Evolutionary conservation across 1,284 basidiomycete genomes (phyloP).

Genomic region (Psilocybe mexicana): DNA sequence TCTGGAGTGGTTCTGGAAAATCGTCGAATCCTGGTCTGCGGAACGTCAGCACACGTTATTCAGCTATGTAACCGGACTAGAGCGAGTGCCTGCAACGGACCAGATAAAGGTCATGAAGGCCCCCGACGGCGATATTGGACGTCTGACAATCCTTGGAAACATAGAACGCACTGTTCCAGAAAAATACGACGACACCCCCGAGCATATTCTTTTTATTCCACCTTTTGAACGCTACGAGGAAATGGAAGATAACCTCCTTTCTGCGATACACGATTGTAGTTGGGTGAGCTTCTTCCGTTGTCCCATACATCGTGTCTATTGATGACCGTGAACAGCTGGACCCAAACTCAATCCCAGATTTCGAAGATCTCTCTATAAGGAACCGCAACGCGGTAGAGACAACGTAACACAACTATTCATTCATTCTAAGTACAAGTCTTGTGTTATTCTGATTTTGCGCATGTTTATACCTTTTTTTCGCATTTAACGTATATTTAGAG

Average conservation of each 20-base stretch:
- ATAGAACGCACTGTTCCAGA: constrained; percentile 25
- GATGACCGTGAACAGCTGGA: constrained; percentile 11
- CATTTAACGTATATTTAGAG: background rate
- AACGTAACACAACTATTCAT: background rate
- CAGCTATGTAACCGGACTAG: constrained; percentile 24
- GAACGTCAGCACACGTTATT: constrained; percentile 23
- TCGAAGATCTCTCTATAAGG: background rate
- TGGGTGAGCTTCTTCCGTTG: constrained; percentile 16
- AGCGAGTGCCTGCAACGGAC: constrained; percentile 26
- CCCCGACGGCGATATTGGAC: constrained; percentile 24
- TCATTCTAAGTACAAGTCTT: too few species aligned
- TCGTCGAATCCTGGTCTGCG: constrained; percentile 22
- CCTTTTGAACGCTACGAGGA: constrained; percentile 23
- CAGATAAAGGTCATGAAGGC: constrained; percentile 26
- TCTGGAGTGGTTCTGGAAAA: constrained; percentile 25
- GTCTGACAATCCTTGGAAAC: constrained; percentile 27
- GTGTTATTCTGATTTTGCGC: too few species aligned
- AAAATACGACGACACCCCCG: constrained; percentile 24
- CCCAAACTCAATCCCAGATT: background rate
- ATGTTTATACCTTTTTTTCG: too few species aligned
- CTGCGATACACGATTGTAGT: constrained; percentile 22
- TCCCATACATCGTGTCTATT: background rate
- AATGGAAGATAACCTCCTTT: constrained; percentile 22
- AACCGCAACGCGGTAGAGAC: background rate
- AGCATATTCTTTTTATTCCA: constrained; percentile 27